Evolutionary conservation across 2,329 filamentous ascomycete species (phyloP).

Genomic region (Parastagonospora nodorum): DNA sequence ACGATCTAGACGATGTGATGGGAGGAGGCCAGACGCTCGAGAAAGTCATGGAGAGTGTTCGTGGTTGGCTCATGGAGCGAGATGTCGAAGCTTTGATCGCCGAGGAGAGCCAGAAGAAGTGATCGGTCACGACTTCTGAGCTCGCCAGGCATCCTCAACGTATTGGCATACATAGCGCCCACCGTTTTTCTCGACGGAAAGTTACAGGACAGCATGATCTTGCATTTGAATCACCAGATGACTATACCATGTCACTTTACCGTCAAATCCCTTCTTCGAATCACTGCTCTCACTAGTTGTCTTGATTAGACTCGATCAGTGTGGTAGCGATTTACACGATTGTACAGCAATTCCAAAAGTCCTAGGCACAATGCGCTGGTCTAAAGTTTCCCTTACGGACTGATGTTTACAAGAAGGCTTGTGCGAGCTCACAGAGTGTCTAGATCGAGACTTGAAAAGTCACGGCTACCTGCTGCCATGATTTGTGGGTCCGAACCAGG

Average conservation of each 20-base stretch:
- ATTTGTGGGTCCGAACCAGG: too few relatives aligned
- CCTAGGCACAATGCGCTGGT: not conserved
- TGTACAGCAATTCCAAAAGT: too few relatives aligned
- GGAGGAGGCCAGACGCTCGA: constrained; percentile 74
- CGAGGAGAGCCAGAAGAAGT: constrained; percentile 37
- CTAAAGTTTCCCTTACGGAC: not conserved
- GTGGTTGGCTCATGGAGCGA: constrained; percentile 73
- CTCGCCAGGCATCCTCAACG: not conserved
- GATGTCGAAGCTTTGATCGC: constrained; percentile 73
- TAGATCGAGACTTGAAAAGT: not conserved
- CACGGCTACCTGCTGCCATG: not conserved
- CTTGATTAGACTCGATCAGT: too few relatives aligned
- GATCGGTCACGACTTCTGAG: constrained; percentile 3
- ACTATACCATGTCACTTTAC: too few relatives aligned
- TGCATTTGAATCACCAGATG: too few relatives aligned
- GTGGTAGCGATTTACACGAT: too few relatives aligned
- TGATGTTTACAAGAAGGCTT: not conserved
- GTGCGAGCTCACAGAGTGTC: not conserved
- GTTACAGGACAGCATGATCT: too few relatives aligned
- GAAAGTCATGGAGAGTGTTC: constrained; percentile 77
- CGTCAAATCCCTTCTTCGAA: too few relatives aligned
- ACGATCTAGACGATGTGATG: constrained; percentile 81
- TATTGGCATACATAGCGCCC: not conserved
- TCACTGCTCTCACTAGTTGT: too few relatives aligned
- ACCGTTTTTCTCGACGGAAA: not conserved